Evolutionary conservation across 2,329 filamentous ascomycete genomes (phyloP).

Genomic region (Xylariaceae sp.): DNA sequence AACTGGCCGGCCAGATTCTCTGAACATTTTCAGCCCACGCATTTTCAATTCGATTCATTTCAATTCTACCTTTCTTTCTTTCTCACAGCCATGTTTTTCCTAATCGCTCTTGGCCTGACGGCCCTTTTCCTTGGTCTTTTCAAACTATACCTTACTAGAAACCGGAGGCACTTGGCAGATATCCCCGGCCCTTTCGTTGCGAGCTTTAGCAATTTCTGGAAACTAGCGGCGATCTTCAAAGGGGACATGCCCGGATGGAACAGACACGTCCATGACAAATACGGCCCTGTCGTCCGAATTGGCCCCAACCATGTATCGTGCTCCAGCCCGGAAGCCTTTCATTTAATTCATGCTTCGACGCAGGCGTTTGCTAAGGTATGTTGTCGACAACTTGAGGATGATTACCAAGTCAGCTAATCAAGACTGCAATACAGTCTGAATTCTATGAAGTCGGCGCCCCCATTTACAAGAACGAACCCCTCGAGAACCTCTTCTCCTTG

Average conservation of each 20-base stretch:
- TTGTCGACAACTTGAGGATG: neutral
- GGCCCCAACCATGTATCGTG: conserved; percentile 17
- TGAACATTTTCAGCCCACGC: no score
- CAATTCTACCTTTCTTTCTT: no score
- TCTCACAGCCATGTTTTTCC: no score
- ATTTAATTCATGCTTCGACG: conserved; percentile 8
- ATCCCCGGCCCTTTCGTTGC: conserved; percentile 13
- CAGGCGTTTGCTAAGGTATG: conserved; percentile 12
- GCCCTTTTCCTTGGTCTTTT: neutral
- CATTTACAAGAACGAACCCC: neutral
- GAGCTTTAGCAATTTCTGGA: conserved; percentile 16
- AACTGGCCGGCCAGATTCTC: no score
- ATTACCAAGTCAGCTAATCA: neutral
- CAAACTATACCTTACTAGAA: conserved; percentile 8
- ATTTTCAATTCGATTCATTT: no score
- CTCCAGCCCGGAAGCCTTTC: conserved; percentile 14
- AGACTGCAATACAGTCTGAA: neutral
- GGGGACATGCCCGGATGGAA: conserved; percentile 12
- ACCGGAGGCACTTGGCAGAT: conserved; percentile 12
- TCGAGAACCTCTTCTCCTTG: conserved; percentile 8
- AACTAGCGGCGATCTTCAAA: conserved; percentile 6
- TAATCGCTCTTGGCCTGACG: no score
- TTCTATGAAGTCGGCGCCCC: conserved; percentile 8
- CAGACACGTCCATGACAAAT: conserved; percentile 13
- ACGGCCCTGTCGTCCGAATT: conserved; percentile 14